phyloP scores from a whole-genome alignment of 495 filamentous ascomycete species.

The Hypoxylon lienhwacheense region DNA sequence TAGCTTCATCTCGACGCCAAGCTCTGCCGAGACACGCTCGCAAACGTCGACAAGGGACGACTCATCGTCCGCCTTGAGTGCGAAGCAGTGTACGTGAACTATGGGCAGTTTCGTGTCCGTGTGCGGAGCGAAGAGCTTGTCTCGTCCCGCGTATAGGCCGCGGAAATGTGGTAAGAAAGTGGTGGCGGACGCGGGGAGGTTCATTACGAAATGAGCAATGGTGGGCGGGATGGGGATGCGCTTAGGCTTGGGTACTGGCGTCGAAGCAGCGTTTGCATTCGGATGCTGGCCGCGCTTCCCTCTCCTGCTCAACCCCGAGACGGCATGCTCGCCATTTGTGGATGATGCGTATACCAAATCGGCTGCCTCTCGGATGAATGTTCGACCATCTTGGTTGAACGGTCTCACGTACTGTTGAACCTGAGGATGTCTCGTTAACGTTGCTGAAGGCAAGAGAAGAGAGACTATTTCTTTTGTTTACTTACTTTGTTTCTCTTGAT shows the following conservation, averaged over 20 bases:
- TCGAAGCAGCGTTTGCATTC: conserved; percentile 28
- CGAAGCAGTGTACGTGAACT: conserved; percentile 92
- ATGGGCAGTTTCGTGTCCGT: conserved; percentile 65
- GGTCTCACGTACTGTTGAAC: conserved; percentile 73
- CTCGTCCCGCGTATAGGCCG: conserved; percentile 73
- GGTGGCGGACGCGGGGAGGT: conserved; percentile 86
- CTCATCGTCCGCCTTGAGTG: conserved; percentile 71
- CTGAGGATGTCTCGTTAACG: conserved; percentile 40
- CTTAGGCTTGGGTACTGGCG: conserved; percentile 39
- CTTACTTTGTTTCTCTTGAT: conserved; percentile 75
- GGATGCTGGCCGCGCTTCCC: conserved; percentile 37
- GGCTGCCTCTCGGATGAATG: conserved; percentile 73
- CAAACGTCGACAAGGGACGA: conserved; percentile 62
- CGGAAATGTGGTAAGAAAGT: conserved; percentile 83
- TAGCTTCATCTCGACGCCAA: conserved; percentile 62
- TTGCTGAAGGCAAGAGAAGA: background rate
- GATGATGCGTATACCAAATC: conserved; percentile 59
- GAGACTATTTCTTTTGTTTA: background rate
- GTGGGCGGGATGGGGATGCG: conserved; percentile 62
- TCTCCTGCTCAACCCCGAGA: conserved; percentile 43
- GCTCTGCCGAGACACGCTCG: conserved; percentile 61
- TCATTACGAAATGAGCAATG: conserved; percentile 94
- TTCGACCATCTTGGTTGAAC: conserved; percentile 76
- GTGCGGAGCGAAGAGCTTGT: conserved; percentile 64
- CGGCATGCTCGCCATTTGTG: conserved; percentile 50